A percentile compares a stretch with the other conserved stretches of the same genome.
Evolutionary conservation across 805 yeast genomes (phyloP).

Genomic region (Barnettozyma siamensis): DNA sequence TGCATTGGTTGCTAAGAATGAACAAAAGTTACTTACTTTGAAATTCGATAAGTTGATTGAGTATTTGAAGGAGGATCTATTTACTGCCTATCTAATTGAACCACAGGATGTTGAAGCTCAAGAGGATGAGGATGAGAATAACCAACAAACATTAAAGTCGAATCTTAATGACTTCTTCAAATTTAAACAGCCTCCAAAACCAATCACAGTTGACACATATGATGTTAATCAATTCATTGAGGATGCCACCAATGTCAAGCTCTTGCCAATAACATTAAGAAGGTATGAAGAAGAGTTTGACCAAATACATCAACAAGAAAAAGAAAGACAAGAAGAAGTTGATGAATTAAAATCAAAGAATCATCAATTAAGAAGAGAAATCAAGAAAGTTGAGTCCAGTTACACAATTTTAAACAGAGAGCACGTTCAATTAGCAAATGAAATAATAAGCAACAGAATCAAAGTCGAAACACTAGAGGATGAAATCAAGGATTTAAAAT

Average conservation of each 20-base stretch:
- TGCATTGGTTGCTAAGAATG: conserved; percentile 69
- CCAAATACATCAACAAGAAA: conserved; percentile 69
- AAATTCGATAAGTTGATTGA: conserved; percentile 73
- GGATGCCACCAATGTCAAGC: conserved; percentile 69
- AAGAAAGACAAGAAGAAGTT: conserved; percentile 59
- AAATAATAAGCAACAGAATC: conserved; percentile 75
- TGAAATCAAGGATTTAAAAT: conserved; percentile 58
- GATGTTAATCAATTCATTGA: conserved; percentile 67
- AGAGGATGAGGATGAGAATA: conserved; percentile 26
- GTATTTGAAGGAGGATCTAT: conserved; percentile 73
- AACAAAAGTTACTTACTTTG: conserved; percentile 48
- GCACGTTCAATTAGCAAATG: conserved; percentile 83
- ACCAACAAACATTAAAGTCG: conserved; percentile 6
- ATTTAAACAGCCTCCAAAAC: conserved; percentile 7
- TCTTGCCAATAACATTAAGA: conserved; percentile 66
- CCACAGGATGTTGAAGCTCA: conserved; percentile 20
- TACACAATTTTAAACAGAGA: conserved; percentile 69
- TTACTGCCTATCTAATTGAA: conserved; percentile 52
- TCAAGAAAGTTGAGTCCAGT: conserved; percentile 64
- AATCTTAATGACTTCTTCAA: conserved; percentile 14
- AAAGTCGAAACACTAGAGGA: conserved; percentile 68
- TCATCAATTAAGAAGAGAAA: conserved; percentile 66
- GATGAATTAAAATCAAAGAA: conserved; percentile 62
- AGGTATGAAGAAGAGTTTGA: conserved; percentile 71
- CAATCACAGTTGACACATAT: conserved; percentile 35